These are phyloP conservation scores for Pistacia vera DNA, from an alignment of 345 rosid species.

Conservation along the genomic window DNA sequence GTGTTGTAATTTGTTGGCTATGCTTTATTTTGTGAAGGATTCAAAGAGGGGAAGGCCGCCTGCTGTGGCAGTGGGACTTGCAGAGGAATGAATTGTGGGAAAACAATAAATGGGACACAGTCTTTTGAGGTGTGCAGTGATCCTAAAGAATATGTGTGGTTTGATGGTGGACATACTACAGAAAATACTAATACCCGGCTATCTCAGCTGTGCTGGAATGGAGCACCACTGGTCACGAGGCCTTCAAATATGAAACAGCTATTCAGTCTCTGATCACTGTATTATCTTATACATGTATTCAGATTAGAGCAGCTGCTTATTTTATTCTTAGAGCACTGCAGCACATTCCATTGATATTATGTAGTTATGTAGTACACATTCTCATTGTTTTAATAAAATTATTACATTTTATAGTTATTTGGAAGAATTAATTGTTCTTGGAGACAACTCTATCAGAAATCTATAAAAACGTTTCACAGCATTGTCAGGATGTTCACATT, in stretches of 20 bases:
- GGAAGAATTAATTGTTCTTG: too few relatives aligned
- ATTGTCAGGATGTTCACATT: too few relatives aligned
- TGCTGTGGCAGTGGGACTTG: conserved; percentile 39
- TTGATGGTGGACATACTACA: neutral
- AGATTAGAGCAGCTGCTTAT: too few relatives aligned
- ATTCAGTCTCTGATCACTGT: neutral
- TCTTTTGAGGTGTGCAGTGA: conserved; percentile 19
- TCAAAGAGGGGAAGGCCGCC: conserved; percentile 20
- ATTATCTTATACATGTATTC: too few relatives aligned
- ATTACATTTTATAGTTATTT: too few relatives aligned
- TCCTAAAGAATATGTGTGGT: conserved; percentile 18
- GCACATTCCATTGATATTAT: too few relatives aligned
- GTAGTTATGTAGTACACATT: too few relatives aligned
- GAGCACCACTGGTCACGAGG: neutral
- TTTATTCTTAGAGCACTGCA: neutral
- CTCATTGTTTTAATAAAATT: too few relatives aligned
- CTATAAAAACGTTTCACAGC: too few relatives aligned
- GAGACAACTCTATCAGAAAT: too few relatives aligned
- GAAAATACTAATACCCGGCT: neutral
- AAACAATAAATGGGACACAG: neutral
- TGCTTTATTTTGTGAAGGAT: too few relatives aligned
- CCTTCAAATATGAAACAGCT: neutral
- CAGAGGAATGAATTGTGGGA: conserved; percentile 29
- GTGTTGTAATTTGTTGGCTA: too few relatives aligned
- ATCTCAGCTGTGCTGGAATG: neutral